A percentile compares a stretch with the other conserved stretches of the same genome.
These are phyloP conservation scores for Raphanus sativus DNA, from an alignment of 345 rosid species.

Conservation along the genomic window DNA sequence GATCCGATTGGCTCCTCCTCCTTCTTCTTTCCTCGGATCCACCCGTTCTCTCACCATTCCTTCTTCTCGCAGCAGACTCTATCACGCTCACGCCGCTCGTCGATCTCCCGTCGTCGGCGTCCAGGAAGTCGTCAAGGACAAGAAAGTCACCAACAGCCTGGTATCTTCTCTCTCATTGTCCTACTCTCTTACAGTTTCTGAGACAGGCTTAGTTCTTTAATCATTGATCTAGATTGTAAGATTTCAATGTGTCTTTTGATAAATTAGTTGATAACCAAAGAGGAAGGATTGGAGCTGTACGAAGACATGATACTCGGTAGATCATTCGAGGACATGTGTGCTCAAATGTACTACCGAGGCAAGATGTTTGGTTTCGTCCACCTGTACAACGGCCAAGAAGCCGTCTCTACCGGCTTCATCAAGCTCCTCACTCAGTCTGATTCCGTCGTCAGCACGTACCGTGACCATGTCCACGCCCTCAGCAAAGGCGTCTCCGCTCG, in stretches of 20 bases:
- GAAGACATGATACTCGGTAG: constrained; percentile 86
- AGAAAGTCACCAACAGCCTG: constrained; percentile 42
- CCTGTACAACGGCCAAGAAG: constrained; percentile 85
- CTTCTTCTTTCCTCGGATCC: constrained; percentile 46
- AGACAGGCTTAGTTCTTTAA: too few relatives aligned
- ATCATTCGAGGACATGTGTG: constrained; percentile 88
- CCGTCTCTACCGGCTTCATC: constrained; percentile 78
- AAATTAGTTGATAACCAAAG: constrained; percentile 60
- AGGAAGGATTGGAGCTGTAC: constrained; percentile 71
- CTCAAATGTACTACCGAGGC: constrained; percentile 88
- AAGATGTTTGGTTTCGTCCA: constrained; percentile 91
- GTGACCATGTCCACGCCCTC: constrained; percentile 82
- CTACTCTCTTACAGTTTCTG: not conserved
- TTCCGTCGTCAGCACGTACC: constrained; percentile 72
- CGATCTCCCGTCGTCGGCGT: constrained; percentile 51
- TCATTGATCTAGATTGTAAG: not conserved
- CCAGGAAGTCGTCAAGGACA: constrained; percentile 57
- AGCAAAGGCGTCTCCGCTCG: constrained; percentile 88
- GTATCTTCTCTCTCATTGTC: not conserved
- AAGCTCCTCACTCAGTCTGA: constrained; percentile 60
- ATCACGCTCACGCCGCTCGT: constrained; percentile 28
- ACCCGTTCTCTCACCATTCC: constrained; percentile 40
- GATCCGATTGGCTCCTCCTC: constrained; percentile 34
- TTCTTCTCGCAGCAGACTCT: constrained; percentile 15
- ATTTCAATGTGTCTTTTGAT: constrained; percentile 9